These are phyloP conservation scores for Sequoia sempervirens DNA, from an alignment of 75 land plant genomes.

Conservation along the genomic window DNA sequence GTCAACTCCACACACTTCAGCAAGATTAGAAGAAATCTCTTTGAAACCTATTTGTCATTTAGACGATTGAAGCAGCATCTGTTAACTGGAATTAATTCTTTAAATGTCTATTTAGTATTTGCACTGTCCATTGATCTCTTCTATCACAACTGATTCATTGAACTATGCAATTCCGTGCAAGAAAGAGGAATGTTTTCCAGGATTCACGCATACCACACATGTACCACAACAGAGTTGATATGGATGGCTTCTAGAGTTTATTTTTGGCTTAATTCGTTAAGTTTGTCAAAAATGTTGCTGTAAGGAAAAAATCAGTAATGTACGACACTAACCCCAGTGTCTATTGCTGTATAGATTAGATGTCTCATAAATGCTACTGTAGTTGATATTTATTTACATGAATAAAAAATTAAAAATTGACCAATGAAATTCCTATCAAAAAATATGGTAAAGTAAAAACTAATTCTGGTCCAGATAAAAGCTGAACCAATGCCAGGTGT, in stretches of 20 bases:
- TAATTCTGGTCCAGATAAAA: not conserved
- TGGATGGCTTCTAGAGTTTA: not conserved
- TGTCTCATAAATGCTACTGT: not conserved
- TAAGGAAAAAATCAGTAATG: not conserved
- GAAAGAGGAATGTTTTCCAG: not conserved
- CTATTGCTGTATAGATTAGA: not conserved
- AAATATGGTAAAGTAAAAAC: not conserved
- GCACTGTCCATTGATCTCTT: not conserved
- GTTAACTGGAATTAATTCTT: not conserved
- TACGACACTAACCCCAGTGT: not conserved
- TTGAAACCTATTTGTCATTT: not conserved
- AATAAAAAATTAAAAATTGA: not conserved
- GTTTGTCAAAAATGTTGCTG: not conserved
- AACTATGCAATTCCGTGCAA: not conserved
- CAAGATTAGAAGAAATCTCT: not conserved
- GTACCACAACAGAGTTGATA: not conserved
- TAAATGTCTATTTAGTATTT: not conserved
- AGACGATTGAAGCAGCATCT: not conserved
- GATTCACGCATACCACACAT: not conserved
- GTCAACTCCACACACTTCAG: not conserved
- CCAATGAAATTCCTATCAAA: not conserved
- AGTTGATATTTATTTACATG: not conserved
- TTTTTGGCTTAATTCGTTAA: not conserved
- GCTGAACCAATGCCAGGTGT: not conserved
- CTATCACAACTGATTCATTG: not conserved